Evolutionary conservation across 805 yeast genomes (phyloP).

Genomic region (Schwanniomyces polymorphus): DNA sequence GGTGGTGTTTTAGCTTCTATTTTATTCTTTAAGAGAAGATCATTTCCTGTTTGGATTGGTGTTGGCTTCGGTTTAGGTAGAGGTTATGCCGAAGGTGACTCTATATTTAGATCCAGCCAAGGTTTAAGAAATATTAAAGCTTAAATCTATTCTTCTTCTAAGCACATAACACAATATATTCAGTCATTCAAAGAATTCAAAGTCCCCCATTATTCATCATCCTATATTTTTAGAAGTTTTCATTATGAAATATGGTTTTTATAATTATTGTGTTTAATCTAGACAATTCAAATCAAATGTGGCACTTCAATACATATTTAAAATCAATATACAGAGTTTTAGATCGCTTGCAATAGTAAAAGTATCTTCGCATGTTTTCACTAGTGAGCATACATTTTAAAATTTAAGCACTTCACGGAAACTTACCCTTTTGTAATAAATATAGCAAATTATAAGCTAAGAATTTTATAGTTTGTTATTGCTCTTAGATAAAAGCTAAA

Average conservation of each 20-base stretch:
- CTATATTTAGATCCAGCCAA: conserved; percentile 81
- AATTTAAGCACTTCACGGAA: too few relatives aligned
- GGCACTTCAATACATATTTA: not conserved
- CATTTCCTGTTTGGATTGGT: conserved; percentile 98
- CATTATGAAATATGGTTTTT: not conserved
- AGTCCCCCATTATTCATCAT: not conserved
- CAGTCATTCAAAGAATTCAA: not conserved
- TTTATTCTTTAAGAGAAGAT: conserved; percentile 84
- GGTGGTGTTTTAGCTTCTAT: conserved; percentile 94
- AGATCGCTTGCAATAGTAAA: not conserved
- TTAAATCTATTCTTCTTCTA: conserved; percentile 21
- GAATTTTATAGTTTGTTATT: too few relatives aligned
- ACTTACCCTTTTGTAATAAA: too few relatives aligned
- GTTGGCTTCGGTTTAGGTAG: conserved; percentile 97
- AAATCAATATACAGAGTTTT: not conserved
- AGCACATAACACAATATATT: not conserved
- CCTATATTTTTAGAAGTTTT: not conserved
- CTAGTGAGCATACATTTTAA: too few relatives aligned
- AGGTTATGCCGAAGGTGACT: conserved; percentile 98
- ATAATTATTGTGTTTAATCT: not conserved
- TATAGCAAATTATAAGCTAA: too few relatives aligned
- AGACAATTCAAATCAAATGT: not conserved
- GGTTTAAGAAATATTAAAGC: conserved; percentile 77
- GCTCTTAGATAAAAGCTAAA: too few relatives aligned
- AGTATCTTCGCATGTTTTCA: too few relatives aligned